phyloP scores from a whole-genome alignment of 345 rosid genomes.

The Eucalyptus caleyi region DNA sequence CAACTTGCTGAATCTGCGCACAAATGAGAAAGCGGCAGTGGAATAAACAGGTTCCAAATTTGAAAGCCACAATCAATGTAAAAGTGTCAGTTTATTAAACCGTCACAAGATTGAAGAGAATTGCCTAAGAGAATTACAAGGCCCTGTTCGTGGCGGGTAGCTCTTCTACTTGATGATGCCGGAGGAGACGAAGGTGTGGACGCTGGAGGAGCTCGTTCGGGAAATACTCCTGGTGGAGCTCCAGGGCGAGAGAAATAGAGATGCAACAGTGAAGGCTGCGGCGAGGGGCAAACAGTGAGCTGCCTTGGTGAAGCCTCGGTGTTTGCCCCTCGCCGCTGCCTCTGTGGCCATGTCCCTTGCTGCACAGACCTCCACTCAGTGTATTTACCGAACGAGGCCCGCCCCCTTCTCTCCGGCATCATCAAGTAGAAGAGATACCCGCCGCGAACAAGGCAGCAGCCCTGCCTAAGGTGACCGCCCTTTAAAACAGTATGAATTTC shows the following conservation, averaged over 20 bases:
- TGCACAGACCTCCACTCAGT: neutral
- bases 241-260: neutral
- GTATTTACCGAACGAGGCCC: rapidly evolving
- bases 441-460: neutral
- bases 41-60: too few species aligned
- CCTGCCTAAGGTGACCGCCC: neutral
- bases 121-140: neutral
- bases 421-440: too few species aligned
- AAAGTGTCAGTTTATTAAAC: neutral
- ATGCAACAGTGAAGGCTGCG: neutral
- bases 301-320: neutral
- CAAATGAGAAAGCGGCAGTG: too few species aligned
- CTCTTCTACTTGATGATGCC: neutral
- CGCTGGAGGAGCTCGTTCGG: neutral
- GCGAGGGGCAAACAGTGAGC: neutral
- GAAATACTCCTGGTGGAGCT: neutral
- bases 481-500: neutral
- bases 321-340: neutral
- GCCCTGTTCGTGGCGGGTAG: neutral
- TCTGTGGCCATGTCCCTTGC: neutral
- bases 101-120: neutral
- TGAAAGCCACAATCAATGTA: neutral
- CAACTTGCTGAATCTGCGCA: too few species aligned
- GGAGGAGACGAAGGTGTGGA: neutral
- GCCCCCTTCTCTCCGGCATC: too few species aligned